Percentiles rank a stretch among this genome's conserved stretches.
phyloP scores from a whole-genome alignment of 768 basidiomycete species.

The Rhodotorula toruloides region DNA sequence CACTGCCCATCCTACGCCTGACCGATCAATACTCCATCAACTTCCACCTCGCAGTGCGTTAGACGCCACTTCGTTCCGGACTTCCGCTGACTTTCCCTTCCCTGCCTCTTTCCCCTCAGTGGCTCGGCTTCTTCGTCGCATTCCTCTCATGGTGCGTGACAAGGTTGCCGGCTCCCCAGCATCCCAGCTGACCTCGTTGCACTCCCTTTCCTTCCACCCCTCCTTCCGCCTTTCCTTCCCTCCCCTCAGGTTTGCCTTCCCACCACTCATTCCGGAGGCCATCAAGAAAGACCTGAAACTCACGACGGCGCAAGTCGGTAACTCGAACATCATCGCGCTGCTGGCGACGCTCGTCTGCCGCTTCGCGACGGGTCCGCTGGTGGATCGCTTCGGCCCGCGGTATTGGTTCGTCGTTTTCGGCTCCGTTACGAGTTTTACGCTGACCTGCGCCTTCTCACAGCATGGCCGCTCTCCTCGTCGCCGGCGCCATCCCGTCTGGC shows the following conservation, averaged over 20 bases:
- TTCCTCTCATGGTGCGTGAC: slow-evolving; percentile 45
- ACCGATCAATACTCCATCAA: slow-evolving; percentile 52
- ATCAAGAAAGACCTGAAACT: slow-evolving; percentile 57
- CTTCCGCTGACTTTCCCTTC: neutral
- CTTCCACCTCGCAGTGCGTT: slow-evolving; percentile 51
- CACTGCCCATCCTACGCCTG: slow-evolving; percentile 55
- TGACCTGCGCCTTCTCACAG: too few species aligned
- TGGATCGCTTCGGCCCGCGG: slow-evolving; percentile 47
- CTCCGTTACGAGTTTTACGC: too few species aligned
- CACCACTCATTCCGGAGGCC: slow-evolving; percentile 58
- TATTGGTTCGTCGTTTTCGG: too few species aligned
- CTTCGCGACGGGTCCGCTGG: slow-evolving; percentile 53
- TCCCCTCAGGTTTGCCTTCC: slow-evolving; percentile 58
- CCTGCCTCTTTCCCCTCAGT: neutral
- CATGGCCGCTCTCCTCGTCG: slow-evolving; percentile 56
- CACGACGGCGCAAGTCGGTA: slow-evolving; percentile 50
- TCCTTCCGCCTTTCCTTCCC: slow-evolving; percentile 15
- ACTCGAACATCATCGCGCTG: slow-evolving; percentile 52
- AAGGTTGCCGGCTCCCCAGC: neutral
- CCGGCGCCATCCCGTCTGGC: slow-evolving; percentile 60
- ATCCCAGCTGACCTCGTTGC: neutral
- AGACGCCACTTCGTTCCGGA: slow-evolving; percentile 20
- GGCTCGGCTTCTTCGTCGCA: slow-evolving; percentile 53
- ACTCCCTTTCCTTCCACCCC: neutral
- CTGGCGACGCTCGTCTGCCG: slow-evolving; percentile 53